Base-by-base conservation (phyloP, 2,329 filamentous ascomycete species). In the Talaromyces sp. region DNA sequence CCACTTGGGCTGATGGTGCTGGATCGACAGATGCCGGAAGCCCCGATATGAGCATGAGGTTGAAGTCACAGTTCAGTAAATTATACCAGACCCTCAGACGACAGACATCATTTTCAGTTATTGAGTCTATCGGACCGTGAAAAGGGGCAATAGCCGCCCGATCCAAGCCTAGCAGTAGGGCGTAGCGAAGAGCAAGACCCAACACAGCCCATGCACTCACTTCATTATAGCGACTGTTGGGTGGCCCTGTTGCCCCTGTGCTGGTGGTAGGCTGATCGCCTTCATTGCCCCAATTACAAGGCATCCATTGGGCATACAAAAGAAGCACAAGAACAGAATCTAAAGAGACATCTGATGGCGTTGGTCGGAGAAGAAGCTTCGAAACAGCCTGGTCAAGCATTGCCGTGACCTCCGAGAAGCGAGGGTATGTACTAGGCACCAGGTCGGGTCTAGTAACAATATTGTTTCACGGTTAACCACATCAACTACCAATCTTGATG, bases 231-330 rank as follows among this genome's bases (percentile, higher is more conserved):
- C 68, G 63, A 34, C 67, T 69, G 2, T 62, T 67, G 1, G 65
- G 63, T 8, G 56, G 6, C 4, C 40, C 29, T 7, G 17, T 10
- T 19, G 29, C 17, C 10, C 11, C 19, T 8, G 54, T 10, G 11
- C 13, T 29, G 19, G 11, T 27, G 7, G 17, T 11, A 36, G 38
- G 6, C 1, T 58, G 51, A 5, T 67, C 59, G 17, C 63, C 58
- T 56, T 64, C 62, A 40, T 66, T 65, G 15, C 67, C 66, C 53
- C 61, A 60, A 25, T 36, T 68, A 47, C 62, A 70, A 47, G 70
- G 70, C 70, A 71, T 71, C 70, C 70, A 71, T 47, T 71, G 70
- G 5, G 69, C 69, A 45, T 71, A 71, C n/a, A 71, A 61, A 31
- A 71, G 67, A 36, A 71, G 66, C 6, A 69, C 64, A 13, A 68